phyloP scores from a whole-genome alignment of 2,329 filamentous ascomycete genomes.

The Penicillium sp. region DNA sequence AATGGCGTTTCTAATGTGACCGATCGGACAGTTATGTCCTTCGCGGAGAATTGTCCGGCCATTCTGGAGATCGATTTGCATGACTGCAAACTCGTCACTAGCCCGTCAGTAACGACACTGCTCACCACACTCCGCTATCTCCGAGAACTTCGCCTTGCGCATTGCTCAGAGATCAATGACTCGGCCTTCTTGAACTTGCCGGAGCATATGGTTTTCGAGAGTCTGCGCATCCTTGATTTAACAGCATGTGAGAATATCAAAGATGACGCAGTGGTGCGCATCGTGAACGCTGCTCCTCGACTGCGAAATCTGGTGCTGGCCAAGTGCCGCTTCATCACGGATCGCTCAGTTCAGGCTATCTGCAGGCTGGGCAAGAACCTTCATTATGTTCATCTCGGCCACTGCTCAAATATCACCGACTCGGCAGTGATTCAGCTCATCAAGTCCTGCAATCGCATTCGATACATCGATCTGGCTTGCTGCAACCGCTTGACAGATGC shows the following conservation, averaged over 20 bases:
- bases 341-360: constrained; percentile 80
- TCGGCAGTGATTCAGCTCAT: constrained; percentile 79
- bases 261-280: constrained; percentile 80
- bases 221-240: constrained; percentile 85
- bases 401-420: constrained; percentile 89
- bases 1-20: constrained; percentile 85
- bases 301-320: constrained; percentile 88
- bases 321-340: constrained; percentile 90
- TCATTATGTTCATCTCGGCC: constrained; percentile 92
- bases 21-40: constrained; percentile 74
- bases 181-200: constrained; percentile 79
- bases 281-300: constrained; percentile 78
- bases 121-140: constrained; percentile 72
- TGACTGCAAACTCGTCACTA: constrained; percentile 73
- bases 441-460: constrained; percentile 80
- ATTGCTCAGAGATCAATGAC: constrained; percentile 80
- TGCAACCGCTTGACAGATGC: constrained; percentile 81
- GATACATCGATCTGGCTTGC: constrained; percentile 97
- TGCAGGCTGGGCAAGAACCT: constrained; percentile 88
- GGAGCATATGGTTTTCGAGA: constrained; percentile 66
- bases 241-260: constrained; percentile 81
- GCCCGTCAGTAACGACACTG: constrained; percentile 74
- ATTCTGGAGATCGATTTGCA: constrained; percentile 96
- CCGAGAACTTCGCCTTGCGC: constrained; percentile 82
- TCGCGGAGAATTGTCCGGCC: constrained; percentile 82